Evolutionary conservation across 192 early-diverging fungal species (phyloP).

Genomic region (Coemansia sp.): DNA sequence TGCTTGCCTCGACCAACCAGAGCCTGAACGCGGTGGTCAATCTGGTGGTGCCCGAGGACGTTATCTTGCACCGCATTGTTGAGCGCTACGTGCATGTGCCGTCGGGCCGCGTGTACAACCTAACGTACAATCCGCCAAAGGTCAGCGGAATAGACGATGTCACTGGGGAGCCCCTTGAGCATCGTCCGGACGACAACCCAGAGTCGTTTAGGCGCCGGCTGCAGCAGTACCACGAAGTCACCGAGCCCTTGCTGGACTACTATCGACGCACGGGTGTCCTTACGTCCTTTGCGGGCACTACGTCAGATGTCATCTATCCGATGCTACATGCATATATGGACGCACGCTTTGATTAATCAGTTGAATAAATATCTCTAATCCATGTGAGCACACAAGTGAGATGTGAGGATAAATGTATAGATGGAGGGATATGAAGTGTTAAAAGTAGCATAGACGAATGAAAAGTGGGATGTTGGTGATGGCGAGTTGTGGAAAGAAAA

Average conservation of each 20-base stretch:
- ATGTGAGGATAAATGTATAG: background rate
- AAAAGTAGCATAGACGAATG: constrained; percentile 1
- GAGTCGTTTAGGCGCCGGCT: constrained; percentile 82
- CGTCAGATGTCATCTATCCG: constrained; percentile 93
- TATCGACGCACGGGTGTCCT: constrained; percentile 70
- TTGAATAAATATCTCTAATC: background rate
- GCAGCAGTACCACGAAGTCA: constrained; percentile 74
- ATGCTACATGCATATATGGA: constrained; percentile 62
- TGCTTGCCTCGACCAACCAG: constrained; percentile 57
- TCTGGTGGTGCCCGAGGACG: constrained; percentile 87
- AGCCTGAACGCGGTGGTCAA: constrained; percentile 87
- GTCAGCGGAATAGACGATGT: constrained; percentile 80
- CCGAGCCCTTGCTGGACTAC: constrained; percentile 85
- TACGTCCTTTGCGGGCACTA: constrained; percentile 70
- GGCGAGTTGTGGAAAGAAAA: background rate
- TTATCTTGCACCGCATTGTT: constrained; percentile 88
- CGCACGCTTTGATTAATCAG: constrained; percentile 37
- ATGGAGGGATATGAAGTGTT: background rate
- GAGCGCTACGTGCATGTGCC: constrained; percentile 94
- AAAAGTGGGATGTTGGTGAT: background rate
- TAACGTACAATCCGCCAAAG: constrained; percentile 91
- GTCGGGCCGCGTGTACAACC: constrained; percentile 92
- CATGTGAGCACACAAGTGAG: background rate
- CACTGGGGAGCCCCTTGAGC: constrained; percentile 90
- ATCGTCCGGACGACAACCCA: constrained; percentile 86